These are phyloP conservation scores for Pyronema omphalodes DNA, from an alignment of 495 filamentous ascomycete genomes.

Conservation along the genomic window DNA sequence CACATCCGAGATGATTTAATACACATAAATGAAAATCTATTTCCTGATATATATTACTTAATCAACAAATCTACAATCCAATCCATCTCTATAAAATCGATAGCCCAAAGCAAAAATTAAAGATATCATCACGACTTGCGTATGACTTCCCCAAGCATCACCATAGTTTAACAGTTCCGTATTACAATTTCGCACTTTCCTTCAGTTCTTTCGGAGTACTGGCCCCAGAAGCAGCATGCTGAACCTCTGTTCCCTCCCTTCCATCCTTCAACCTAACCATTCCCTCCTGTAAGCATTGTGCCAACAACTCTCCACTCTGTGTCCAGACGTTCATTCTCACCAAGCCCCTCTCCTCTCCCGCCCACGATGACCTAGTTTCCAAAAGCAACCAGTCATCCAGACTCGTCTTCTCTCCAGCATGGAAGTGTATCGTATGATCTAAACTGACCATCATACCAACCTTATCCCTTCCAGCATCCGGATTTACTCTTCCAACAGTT, in stretches of 20 bases:
- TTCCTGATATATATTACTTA: too few relatives aligned
- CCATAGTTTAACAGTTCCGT: neutral
- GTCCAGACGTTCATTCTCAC: constrained; percentile 78
- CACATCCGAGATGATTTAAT: too few relatives aligned
- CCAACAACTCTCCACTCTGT: constrained; percentile 63
- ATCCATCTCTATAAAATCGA: too few relatives aligned
- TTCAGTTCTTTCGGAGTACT: neutral
- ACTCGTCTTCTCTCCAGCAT: constrained; percentile 55
- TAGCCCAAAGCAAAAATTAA: too few relatives aligned
- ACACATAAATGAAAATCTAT: too few relatives aligned
- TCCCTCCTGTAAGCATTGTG: constrained; percentile 68
- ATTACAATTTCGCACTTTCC: neutral
- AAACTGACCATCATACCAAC: constrained; percentile 94
- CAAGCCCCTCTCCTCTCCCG: constrained; percentile 70
- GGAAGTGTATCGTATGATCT: constrained; percentile 91
- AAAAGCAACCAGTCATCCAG: constrained; percentile 89
- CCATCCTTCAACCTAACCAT: constrained; percentile 35
- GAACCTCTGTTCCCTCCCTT: constrained; percentile 9
- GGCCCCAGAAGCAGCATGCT: neutral
- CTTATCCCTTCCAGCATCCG: constrained; percentile 25
- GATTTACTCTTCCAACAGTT: constrained; percentile 43
- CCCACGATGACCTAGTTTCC: constrained; percentile 90
- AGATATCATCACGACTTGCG: too few relatives aligned
- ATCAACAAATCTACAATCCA: too few relatives aligned
- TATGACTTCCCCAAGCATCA: too few relatives aligned